Evolutionary conservation across 208 protist genomes (phyloP).

Genomic region (Trypanosoma vivax): DNA sequence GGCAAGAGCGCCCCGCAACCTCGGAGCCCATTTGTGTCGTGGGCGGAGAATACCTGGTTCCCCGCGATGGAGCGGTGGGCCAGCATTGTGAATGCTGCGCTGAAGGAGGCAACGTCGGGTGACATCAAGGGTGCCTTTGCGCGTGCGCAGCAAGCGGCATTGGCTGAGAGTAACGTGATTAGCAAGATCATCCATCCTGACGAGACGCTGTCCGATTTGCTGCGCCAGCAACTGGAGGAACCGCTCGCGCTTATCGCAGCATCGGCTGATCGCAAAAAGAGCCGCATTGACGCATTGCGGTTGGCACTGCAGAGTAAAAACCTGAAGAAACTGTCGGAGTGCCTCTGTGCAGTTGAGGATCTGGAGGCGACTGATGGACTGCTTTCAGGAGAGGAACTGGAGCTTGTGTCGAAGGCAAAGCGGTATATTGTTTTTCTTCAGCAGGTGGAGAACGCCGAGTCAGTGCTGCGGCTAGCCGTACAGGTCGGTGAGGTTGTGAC

Average conservation of each 20-base stretch:
- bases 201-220: conserved; percentile 49
- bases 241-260: conserved; percentile 33
- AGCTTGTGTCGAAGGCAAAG: conserved; percentile 31
- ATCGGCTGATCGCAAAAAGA: conserved; percentile 19
- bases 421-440: conserved; percentile 42
- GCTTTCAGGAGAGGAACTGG: conserved; percentile 12
- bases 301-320: conserved; percentile 16
- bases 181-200: conserved; percentile 56
- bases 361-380: conserved; percentile 3
- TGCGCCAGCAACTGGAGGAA: conserved; percentile 31
- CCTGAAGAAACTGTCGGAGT: conserved; percentile 9
- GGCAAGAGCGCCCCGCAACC: background rate
- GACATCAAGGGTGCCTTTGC: conserved; percentile 33
- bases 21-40: conserved; percentile 44
- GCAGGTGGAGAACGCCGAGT: conserved; percentile 32
- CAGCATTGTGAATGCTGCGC: conserved; percentile 24
- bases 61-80: conserved; percentile 60
- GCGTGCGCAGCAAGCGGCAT: conserved; percentile 25
- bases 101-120: conserved; percentile 20
- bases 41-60: conserved; percentile 62
- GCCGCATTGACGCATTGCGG: conserved; percentile 25
- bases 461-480: conserved; percentile 18
- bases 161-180: conserved; percentile 36
- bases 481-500: conserved; percentile 31
- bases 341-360: conserved; percentile 19